A percentile compares a stretch with the other conserved stretches of the same genome.
Conservation (phyloP, 352 stramenopile species). For the Phytophthora cajani region DNA sequence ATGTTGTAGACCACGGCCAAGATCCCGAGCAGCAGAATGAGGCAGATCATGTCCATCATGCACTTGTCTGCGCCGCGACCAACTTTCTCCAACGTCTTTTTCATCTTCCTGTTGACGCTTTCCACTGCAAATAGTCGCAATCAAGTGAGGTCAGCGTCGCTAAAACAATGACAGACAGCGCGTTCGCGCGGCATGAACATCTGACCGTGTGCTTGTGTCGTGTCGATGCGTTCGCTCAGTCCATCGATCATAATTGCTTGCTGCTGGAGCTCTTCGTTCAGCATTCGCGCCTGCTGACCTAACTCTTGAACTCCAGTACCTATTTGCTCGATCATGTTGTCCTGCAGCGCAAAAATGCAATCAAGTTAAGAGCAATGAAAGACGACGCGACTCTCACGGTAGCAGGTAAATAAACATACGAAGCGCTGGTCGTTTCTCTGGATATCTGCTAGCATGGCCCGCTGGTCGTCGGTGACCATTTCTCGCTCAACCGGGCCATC, state of each 20-base stretch:
- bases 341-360: slow-evolving; percentile 40
- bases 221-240: slow-evolving; percentile 83
- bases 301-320: slow-evolving; percentile 79
- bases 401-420: slow-evolving; percentile 49
- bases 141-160: slow-evolving; percentile 7
- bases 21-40: slow-evolving; percentile 86
- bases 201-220: slow-evolving; percentile 74
- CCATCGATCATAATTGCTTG: slow-evolving; percentile 90
- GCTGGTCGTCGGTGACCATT: slow-evolving; percentile 75
- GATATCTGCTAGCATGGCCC: slow-evolving; percentile 74
- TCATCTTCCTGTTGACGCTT: slow-evolving; percentile 88
- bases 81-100: slow-evolving; percentile 77
- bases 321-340: slow-evolving; percentile 89
- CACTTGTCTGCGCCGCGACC: slow-evolving; percentile 82
- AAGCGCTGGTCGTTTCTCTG: slow-evolving; percentile 86
- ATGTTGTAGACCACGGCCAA: slow-evolving; percentile 89
- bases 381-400: background rate
- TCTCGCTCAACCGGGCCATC: slow-evolving; percentile 39
- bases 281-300: slow-evolving; percentile 72
- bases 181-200: background rate
- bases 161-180: background rate
- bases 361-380: background rate
- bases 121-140: slow-evolving; percentile 55
- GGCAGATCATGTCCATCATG: slow-evolving; percentile 92
- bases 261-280: slow-evolving; percentile 88